A percentile compares a stretch with the other conserved stretches of the same genome.
phyloP scores from a whole-genome alignment of 768 basidiomycete genomes.

The Xanthoconium purpureum region DNA sequence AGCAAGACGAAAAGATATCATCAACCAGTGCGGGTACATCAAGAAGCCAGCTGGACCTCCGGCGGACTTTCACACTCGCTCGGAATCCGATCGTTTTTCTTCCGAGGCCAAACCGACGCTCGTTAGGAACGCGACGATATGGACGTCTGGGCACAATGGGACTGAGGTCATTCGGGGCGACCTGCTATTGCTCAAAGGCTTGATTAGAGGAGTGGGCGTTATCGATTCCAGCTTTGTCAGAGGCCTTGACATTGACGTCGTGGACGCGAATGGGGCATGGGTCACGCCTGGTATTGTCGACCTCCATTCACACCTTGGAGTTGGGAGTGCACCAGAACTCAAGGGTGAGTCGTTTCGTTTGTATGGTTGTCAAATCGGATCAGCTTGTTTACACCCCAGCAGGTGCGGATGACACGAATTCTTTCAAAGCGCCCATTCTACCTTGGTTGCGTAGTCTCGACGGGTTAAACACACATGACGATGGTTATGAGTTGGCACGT shows the following conservation, averaged over 20 bases:
- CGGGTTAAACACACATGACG: conserved; percentile 45
- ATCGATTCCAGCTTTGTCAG: conserved; percentile 28
- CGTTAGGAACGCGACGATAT: conserved; percentile 75
- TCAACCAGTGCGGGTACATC: conserved; percentile 45
- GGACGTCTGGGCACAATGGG: conserved; percentile 76
- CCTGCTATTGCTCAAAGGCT: conserved; percentile 65
- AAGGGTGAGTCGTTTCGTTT: conserved; percentile 17
- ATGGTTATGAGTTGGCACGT: conserved; percentile 37
- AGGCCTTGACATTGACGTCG: conserved; percentile 34
- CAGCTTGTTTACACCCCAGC: conserved; percentile 1
- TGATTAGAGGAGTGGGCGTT: conserved; percentile 59
- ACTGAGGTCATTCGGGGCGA: conserved; percentile 63
- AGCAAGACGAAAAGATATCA: conserved; percentile 21
- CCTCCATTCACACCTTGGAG: conserved; percentile 47
- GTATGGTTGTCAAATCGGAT: neutral
- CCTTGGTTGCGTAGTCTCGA: conserved; percentile 59
- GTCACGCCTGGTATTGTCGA: conserved; percentile 72
- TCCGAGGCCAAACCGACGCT: conserved; percentile 60
- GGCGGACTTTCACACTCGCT: conserved; percentile 45
- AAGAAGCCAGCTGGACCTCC: conserved; percentile 42
- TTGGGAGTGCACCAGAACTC: conserved; percentile 35
- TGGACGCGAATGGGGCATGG: conserved; percentile 72
- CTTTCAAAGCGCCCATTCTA: conserved; percentile 51
- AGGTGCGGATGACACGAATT: conserved; percentile 57
- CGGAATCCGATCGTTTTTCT: conserved; percentile 63